phyloP scores from a whole-genome alignment of 1,284 basidiomycete species.

The Melampsora larici-populina region DNA sequence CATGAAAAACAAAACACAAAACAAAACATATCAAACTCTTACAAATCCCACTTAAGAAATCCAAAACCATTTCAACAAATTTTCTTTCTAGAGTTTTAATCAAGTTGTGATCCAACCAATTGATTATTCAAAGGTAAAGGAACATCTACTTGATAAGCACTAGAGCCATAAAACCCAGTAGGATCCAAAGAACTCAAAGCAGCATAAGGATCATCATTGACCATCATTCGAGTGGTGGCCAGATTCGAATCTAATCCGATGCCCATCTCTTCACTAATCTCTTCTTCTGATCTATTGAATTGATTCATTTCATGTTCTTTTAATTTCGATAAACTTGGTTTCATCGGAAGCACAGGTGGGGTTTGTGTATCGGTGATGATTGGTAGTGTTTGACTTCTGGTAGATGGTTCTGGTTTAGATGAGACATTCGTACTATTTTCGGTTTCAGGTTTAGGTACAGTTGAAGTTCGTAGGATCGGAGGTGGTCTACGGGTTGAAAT shows the following conservation, averaged over 20 bases:
- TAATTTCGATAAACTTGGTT: background rate
- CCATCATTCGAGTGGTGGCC: no score
- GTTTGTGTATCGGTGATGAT: background rate
- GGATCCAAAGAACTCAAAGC: slow-evolving; percentile 35
- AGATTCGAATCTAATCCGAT: background rate
- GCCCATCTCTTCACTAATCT: background rate
- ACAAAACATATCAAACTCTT: background rate
- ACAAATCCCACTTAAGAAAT: background rate
- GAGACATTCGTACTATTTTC: background rate
- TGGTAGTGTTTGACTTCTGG: background rate
- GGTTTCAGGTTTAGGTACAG: slow-evolving; percentile 18
- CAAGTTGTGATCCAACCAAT: no score
- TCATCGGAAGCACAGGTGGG: background rate
- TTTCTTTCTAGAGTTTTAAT: no score
- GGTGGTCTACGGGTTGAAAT: slow-evolving; percentile 38
- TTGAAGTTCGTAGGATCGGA: slow-evolving; percentile 13
- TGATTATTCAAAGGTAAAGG: slow-evolving; percentile 10
- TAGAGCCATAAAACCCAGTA: slow-evolving; percentile 20
- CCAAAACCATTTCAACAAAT: background rate
- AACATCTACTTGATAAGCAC: slow-evolving; percentile 16
- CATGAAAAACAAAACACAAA: background rate
- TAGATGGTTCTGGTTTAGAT: background rate
- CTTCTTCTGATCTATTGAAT: background rate
- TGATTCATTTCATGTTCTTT: background rate
- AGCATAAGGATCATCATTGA: slow-evolving; percentile 39